Evolutionary conservation across 2,329 filamentous ascomycete genomes (phyloP), one percentile per base, ranked within the genome.

Genomic region (Tolypocladium inflatum): DNA sequence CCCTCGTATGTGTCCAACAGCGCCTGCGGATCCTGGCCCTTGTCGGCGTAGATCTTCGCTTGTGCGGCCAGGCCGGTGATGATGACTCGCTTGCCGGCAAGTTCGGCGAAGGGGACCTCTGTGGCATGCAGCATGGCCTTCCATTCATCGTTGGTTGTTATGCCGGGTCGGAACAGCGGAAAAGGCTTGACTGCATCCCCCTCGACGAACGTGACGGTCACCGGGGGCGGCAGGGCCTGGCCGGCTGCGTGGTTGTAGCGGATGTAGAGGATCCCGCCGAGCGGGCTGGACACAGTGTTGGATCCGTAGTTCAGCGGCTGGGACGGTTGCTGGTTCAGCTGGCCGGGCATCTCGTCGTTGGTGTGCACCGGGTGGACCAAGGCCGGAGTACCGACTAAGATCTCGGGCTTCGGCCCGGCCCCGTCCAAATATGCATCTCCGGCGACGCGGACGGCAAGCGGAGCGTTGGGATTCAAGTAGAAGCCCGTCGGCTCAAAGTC

Each of bases 241-340:
- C 35, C 54, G 0, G 17, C 2, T 2, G 8, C 2, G 15, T 57
- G 15, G 11, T 52, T 38, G 26, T 61, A 58, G 3, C 52, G 57
- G 38, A 61, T 52, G 23, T 61, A 61, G 3, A 61, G 21, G 23
- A 61, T 61, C 9, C 59, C 59, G 6, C 55, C 59, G 9, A 23
- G 3, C 1, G 2, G 6, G 17, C 23, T n/a, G 2, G 33, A 17
- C 11, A 61, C 39, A 0, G 2, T 21, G 7, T 59, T 50, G 13
- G 37, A n/a, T 1, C 55, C 59, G 23, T 56, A n/a, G 1, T 35
- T 2, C 1, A 57, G 23, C 10, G 41, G 41, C 30, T 33, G 30
- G 6, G 30, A 7, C 30, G 30, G 30, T 33, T 33, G 30, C 30
- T 33, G 30, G 30, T 33, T 33, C 30, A 33, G 8, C 5, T 33